A percentile compares a stretch with the other conserved stretches of the same genome.
Evolutionary conservation across 1,284 basidiomycete genomes (phyloP).

Genomic region (Bondarzewia mesenterica): DNA sequence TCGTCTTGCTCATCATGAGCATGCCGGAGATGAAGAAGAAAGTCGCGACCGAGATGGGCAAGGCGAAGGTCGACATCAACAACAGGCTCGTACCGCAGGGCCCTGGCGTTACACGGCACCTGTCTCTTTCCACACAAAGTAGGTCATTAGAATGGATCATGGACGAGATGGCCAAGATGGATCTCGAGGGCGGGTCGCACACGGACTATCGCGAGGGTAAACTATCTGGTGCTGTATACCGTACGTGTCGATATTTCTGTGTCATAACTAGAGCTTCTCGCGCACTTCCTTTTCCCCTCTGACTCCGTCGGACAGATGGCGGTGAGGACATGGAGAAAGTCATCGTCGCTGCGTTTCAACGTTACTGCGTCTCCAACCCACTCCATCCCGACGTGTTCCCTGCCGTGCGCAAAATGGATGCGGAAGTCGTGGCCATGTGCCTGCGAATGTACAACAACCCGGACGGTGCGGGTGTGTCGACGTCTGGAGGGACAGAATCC

Average conservation of each 20-base stretch:
- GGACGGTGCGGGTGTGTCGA: constrained; percentile 83
- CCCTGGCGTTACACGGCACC: constrained; percentile 50
- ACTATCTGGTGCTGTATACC: constrained; percentile 84
- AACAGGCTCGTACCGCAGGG: constrained; percentile 61
- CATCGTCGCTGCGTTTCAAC: constrained; percentile 61
- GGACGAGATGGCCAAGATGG: constrained; percentile 75
- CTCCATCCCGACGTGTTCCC: constrained; percentile 96
- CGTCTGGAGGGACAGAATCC: constrained; percentile 93
- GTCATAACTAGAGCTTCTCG: neutral
- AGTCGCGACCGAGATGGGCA: constrained; percentile 63
- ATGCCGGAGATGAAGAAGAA: constrained; percentile 63
- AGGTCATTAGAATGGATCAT: constrained; percentile 72
- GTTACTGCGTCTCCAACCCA: constrained; percentile 81
- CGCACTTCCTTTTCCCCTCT: constrained; percentile 2
- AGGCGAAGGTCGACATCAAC: constrained; percentile 60
- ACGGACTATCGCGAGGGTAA: constrained; percentile 69
- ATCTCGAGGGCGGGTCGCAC: constrained; percentile 39
- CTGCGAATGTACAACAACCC: constrained; percentile 83
- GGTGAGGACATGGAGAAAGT: constrained; percentile 74
- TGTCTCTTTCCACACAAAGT: constrained; percentile 63
- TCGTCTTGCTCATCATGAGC: constrained; percentile 54
- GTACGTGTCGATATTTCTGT: constrained; percentile 39
- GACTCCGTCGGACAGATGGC: constrained; percentile 47
- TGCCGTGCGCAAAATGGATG: constrained; percentile 94
- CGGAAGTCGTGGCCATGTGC: constrained; percentile 94